These are phyloP conservation scores for Thalassiosira gravida DNA, from an alignment of 352 stramenopile species.

Conservation along the genomic window DNA sequence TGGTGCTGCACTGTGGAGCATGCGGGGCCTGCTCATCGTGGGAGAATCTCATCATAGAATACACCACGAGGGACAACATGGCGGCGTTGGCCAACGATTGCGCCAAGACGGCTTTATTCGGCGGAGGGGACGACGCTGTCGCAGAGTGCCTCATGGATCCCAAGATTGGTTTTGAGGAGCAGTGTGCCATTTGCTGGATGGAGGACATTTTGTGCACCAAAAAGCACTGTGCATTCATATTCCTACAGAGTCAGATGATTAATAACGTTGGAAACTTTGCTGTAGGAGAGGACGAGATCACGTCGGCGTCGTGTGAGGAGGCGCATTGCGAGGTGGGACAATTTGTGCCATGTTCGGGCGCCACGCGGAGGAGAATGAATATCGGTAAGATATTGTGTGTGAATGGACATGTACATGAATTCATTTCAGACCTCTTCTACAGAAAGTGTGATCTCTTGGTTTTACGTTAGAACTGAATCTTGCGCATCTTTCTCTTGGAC, in stretches of 20 bases:
- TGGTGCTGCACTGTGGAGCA: conserved; percentile 58
- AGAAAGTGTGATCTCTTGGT: too few relatives aligned
- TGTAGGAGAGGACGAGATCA: conserved; percentile 56
- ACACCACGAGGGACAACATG: conserved; percentile 43
- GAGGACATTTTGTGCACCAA: conserved; percentile 60
- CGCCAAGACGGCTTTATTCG: conserved; percentile 35
- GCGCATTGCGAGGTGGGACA: conserved; percentile 52
- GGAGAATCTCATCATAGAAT: conserved; percentile 47
- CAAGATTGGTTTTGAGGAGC: conserved; percentile 45
- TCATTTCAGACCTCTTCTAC: too few relatives aligned
- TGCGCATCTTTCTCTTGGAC: too few relatives aligned
- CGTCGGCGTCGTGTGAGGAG: conserved; percentile 60
- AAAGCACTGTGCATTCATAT: conserved; percentile 62
- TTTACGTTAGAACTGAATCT: too few relatives aligned
- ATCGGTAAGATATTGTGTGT: too few relatives aligned
- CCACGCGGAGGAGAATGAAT: conserved; percentile 65
- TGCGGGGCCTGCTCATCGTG: conserved; percentile 61
- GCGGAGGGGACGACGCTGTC: conserved; percentile 45
- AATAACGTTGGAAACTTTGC: conserved; percentile 59
- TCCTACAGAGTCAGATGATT: conserved; percentile 59
- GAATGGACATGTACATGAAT: too few relatives aligned
- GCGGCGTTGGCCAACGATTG: conserved; percentile 36
- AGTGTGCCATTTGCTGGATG: conserved; percentile 64
- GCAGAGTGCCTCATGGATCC: conserved; percentile 45
- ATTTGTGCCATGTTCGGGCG: conserved; percentile 58